These are phyloP conservation scores for Bjerkandera adusta DNA, from an alignment of 1,284 basidiomycete species.

Conservation along the genomic window DNA sequence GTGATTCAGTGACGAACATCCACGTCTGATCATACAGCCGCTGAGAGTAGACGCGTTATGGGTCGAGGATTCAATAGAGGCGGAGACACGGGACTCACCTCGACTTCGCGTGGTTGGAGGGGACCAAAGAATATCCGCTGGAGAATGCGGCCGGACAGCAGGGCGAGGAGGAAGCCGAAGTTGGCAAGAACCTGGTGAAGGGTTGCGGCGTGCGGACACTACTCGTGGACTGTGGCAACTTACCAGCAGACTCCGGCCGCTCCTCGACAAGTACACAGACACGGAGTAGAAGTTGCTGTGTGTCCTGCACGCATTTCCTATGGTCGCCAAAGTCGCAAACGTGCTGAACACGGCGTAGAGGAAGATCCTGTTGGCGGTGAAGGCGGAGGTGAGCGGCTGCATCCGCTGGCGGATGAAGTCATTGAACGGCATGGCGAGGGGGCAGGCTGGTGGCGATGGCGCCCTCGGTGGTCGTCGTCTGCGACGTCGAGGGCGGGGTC, in stretches of 20 bases:
- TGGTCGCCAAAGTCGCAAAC: conserved; percentile 66
- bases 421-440: conserved; percentile 37
- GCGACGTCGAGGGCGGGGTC: too few species aligned
- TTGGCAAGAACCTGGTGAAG: conserved; percentile 84
- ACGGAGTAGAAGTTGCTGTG: conserved; percentile 95
- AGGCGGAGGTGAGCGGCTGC: conserved; percentile 42
- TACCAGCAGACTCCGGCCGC: conserved; percentile 87
- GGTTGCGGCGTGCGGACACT: conserved; percentile 8
- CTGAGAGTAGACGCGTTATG: conserved; percentile 38
- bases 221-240: conserved; percentile 26
- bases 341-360: conserved; percentile 72
- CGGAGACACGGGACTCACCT: conserved; percentile 56
- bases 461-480: too few species aligned
- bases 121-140: conserved; percentile 93
- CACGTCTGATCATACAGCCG: conserved; percentile 93
- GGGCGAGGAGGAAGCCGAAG: conserved; percentile 78
- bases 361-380: conserved; percentile 63
- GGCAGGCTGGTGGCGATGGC: too few species aligned
- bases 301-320: conserved; percentile 78
- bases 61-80: neutral
- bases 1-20: conserved; percentile 96
- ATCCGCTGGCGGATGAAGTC: conserved; percentile 39
- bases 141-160: conserved; percentile 74
- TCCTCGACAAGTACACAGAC: conserved; percentile 88
- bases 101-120: conserved; percentile 86